A percentile compares a stretch with the other conserved stretches of the same genome.
These are phyloP conservation scores for Neofusicoccum parvum DNA, from an alignment of 2,329 filamentous ascomycete genomes.

Conservation along the genomic window DNA sequence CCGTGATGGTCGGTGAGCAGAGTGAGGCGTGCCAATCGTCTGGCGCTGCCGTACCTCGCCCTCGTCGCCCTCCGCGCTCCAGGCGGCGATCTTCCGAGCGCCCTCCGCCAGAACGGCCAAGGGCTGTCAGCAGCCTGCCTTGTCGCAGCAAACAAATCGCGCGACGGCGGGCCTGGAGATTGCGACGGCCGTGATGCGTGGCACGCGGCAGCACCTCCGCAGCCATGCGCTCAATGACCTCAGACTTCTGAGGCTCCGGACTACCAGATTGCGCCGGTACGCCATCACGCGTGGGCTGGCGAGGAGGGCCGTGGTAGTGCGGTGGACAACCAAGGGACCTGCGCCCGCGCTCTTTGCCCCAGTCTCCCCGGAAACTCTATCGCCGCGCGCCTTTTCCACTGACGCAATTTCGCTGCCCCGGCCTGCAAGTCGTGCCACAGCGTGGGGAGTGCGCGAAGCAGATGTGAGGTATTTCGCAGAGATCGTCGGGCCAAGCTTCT, in stretches of 20 bases:
- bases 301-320: not conserved
- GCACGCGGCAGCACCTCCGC: not conserved
- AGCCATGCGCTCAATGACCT: not conserved
- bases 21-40: too few relatives aligned
- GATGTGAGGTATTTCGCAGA: constrained; percentile 12
- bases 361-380: constrained; percentile 9
- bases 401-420: not conserved
- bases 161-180: not conserved
- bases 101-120: not conserved
- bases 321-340: not conserved
- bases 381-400: not conserved
- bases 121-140: not conserved
- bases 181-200: not conserved
- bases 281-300: not conserved
- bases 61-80: not conserved
- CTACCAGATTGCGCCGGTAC: not conserved
- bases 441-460: not conserved
- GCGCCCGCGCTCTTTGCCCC: not conserved
- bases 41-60: too few relatives aligned
- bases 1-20: not conserved
- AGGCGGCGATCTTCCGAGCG: not conserved
- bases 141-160: constrained; percentile 8
- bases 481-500: constrained; percentile 16
- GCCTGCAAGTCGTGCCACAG: not conserved
- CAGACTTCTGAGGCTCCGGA: not conserved